These are phyloP conservation scores for Aureobasidium sp. DNA, from an alignment of 2,329 filamentous ascomycete genomes.

Conservation along the genomic window DNA sequence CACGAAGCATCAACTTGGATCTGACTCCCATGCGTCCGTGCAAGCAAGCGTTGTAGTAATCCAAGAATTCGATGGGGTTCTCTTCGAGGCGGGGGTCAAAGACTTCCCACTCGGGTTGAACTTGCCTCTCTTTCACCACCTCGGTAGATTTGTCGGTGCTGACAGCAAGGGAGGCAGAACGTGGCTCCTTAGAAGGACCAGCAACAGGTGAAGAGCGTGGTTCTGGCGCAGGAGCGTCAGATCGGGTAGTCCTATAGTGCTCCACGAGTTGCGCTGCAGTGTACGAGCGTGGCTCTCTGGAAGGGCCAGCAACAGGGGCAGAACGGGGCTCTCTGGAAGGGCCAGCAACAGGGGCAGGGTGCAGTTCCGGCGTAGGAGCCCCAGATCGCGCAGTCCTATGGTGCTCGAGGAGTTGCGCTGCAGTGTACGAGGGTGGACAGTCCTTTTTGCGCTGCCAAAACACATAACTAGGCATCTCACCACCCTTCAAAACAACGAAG, in stretches of 20 bases:
- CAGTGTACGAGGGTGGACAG: not conserved
- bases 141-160: not conserved
- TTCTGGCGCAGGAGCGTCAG: not conserved
- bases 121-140: not conserved
- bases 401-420: not conserved
- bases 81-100: conserved; percentile 4
- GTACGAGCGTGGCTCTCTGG: not conserved
- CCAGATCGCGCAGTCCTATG: not conserved
- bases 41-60: not conserved
- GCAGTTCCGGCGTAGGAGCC: not conserved
- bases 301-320: not conserved
- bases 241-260: not conserved
- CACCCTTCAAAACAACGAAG: not conserved
- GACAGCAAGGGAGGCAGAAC: not conserved
- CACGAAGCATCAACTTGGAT: conserved; percentile 4
- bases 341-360: not conserved
- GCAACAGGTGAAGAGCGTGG: not conserved
- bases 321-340: not conserved
- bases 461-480: not conserved
- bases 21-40: not conserved
- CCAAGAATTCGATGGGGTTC: conserved; percentile 1
- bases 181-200: not conserved
- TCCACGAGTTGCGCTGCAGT: not conserved
- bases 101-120: not conserved
- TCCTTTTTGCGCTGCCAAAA: not conserved